Base-by-base conservation (phyloP, 1,139 yeast species). In the Debaryomyces subglobosus region DNA sequence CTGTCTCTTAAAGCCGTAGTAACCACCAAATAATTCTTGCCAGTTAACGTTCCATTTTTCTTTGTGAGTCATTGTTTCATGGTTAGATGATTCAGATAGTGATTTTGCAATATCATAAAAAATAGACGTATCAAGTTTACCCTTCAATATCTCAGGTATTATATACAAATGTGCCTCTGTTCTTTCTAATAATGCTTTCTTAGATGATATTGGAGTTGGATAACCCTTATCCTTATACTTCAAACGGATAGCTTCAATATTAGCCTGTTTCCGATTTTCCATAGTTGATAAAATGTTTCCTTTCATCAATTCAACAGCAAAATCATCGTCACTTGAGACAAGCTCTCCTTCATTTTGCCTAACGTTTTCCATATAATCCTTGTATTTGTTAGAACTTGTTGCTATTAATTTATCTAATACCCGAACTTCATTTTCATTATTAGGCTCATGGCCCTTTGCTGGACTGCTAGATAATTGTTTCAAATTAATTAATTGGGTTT, bases 1-100 rank as follows among this genome's bases (percentile, higher is more conserved):
- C 53, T 85, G 89, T 47, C 90, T 67, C 50, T 74, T 72, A 36
- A 78, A 64, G 0, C 92, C 92, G 55, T 78, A 78, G 57, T 78
- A 86, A 0, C 92, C 92, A n/a, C 82, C 83, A 8, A 72, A 67
- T 55, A 78, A 84, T 21, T 62, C 56, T 12, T 64, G 56, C 69
- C 85, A 76, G 29, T 81, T 74, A 18, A 84, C 60, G 12, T 64
- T 65, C 57, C 77, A 68, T 41, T 80, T 70, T 42, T 84, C 88
- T 21, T 66, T 61, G 18, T 68, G 69, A 3, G 85, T 71, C 55
- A 86, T 67, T 0, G 78, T 67, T 3, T 76, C 69, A 36, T 74
- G 69, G 1, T 60, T 53, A 0, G 86, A 81, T 0, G 57, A 52
- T 9, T 63, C 52, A 18, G 62, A 64, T 43, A 74, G 71, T 8